Evolutionary conservation across 2,329 filamentous ascomycete genomes (phyloP).

Genomic region (Blastomyces parvus): DNA sequence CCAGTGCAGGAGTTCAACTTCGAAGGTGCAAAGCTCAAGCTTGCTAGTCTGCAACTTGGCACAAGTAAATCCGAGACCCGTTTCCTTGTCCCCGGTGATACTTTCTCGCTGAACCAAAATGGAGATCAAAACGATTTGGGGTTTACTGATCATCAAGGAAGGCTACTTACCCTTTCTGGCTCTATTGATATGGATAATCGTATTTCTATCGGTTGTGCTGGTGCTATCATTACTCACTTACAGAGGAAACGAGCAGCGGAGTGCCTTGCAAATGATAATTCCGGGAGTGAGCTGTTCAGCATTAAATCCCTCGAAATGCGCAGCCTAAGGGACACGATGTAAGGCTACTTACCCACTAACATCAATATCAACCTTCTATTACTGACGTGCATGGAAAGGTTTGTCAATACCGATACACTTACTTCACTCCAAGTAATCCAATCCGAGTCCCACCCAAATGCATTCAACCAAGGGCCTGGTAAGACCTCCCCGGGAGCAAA

Average conservation of each 20-base stretch:
- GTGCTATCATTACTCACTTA: slow-evolving; percentile 74
- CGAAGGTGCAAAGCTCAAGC: slow-evolving; percentile 55
- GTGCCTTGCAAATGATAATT: slow-evolving; percentile 52
- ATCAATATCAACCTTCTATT: neutral
- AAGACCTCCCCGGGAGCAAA: slow-evolving; percentile 56
- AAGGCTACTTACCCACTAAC: slow-evolving; percentile 17
- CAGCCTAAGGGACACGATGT: slow-evolving; percentile 55
- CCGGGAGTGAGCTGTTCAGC: slow-evolving; percentile 47
- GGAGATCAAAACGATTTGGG: slow-evolving; percentile 33
- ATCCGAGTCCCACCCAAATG: slow-evolving; percentile 72
- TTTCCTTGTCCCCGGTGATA: slow-evolving; percentile 54
- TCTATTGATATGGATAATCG: slow-evolving; percentile 64
- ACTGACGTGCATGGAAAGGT: slow-evolving; percentile 48
- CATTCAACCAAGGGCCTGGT: slow-evolving; percentile 61
- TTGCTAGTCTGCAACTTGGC: slow-evolving; percentile 50
- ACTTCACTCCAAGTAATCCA: slow-evolving; percentile 75
- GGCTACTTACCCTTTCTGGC: slow-evolving; percentile 58
- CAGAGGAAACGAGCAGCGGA: slow-evolving; percentile 57
- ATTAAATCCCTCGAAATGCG: slow-evolving; percentile 65
- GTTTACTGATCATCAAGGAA: slow-evolving; percentile 51
- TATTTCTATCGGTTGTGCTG: slow-evolving; percentile 71
- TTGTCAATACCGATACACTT: slow-evolving; percentile 72
- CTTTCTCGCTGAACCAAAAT: slow-evolving; percentile 36
- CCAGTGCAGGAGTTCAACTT: slow-evolving; percentile 64
- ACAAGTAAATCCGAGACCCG: slow-evolving; percentile 40